Conservation (phyloP, 495 filamentous ascomycete genomes). For the Tirmania nivea region DNA sequence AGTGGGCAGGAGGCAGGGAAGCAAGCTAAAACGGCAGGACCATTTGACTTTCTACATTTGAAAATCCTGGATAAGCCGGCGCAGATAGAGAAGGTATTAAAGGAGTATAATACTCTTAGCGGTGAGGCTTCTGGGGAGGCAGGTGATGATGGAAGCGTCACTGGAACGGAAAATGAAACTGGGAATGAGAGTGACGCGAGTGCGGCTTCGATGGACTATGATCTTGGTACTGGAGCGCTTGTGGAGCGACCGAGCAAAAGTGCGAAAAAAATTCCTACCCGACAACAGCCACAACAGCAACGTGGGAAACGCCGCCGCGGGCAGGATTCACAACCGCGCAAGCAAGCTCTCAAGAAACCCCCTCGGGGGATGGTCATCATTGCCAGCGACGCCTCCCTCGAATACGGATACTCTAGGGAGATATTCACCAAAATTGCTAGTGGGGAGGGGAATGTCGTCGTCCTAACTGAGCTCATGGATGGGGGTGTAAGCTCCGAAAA, state of each 20-base stretch:
- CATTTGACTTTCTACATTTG: constrained; percentile 78
- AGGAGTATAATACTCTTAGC: background rate
- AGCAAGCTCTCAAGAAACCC: background rate
- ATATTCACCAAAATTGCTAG: constrained; percentile 50
- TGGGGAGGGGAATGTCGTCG: constrained; percentile 56
- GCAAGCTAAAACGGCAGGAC: constrained; percentile 32
- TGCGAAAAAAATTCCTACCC: background rate
- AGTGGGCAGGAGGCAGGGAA: constrained; percentile 21
- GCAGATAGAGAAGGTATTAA: constrained; percentile 35
- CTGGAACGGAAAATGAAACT: background rate
- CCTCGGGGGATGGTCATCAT: constrained; percentile 51
- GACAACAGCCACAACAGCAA: background rate
- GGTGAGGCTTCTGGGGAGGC: constrained; percentile 39
- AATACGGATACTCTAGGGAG: constrained; percentile 91
- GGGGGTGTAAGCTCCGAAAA: constrained; percentile 13
- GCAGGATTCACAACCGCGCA: background rate
- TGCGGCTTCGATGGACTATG: background rate
- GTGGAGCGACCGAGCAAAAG: background rate
- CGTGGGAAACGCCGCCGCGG: background rate
- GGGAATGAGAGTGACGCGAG: background rate
- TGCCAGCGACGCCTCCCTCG: constrained; percentile 69
- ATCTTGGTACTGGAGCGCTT: background rate
- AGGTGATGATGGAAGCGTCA: constrained; percentile 20
- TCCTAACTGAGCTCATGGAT: constrained; percentile 47
- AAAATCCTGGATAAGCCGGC: constrained; percentile 56